Base-by-base conservation (phyloP, 1,284 basidiomycete species). In the Neolentinus lepideus region DNA sequence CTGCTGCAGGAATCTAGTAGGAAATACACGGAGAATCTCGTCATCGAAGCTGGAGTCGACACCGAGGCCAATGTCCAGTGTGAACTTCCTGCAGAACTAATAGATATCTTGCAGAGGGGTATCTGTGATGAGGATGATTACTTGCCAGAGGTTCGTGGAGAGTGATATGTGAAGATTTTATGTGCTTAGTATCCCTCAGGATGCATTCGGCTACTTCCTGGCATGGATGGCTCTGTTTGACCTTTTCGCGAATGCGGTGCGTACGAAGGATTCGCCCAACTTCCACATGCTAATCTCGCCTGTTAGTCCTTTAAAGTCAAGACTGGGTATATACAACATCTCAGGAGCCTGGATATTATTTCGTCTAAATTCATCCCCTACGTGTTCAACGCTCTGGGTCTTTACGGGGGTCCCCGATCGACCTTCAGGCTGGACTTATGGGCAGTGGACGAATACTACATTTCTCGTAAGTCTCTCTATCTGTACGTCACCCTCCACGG, bases 211-310 rank as follows among this genome's bases (percentile, higher is more conserved):
- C 3, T 80, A 85, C 63, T 73, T 98, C n/a, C 76, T 98, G 2
- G 81, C 81, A 8, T 99, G 96, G 96, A 90, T 98, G 82, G 74
- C 93, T 3, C 66, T 89, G 0, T 88, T 98, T 61, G 91, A 96
- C 64, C 79, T 92, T 57, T 98, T 99, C 69, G 76, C 79, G 31
- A 83, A 91, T 66, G 89, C 93, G 9, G 93, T 95, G 66, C 62
- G 89, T 75, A 27, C 8, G 9, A 29, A 31, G 46, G 24, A 48
- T 11, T 27, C 48, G 22, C 19, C 55, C 8, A 1, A 27, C 12
- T 31, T 2, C 14, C 9, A 16, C 45, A 31, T 2, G 35, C 16
- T 54, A 33, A 33, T 64, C 57, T 59, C 38, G 11, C 50, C 10
- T 29, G 22, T 1, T 61, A 93, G 84, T 94, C 92, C 0, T 75